Percentiles rank a stretch among this genome's conserved stretches.
Conservation (phyloP, 352 stramenopile genomes). For the Phytophthora podocarpi region DNA sequence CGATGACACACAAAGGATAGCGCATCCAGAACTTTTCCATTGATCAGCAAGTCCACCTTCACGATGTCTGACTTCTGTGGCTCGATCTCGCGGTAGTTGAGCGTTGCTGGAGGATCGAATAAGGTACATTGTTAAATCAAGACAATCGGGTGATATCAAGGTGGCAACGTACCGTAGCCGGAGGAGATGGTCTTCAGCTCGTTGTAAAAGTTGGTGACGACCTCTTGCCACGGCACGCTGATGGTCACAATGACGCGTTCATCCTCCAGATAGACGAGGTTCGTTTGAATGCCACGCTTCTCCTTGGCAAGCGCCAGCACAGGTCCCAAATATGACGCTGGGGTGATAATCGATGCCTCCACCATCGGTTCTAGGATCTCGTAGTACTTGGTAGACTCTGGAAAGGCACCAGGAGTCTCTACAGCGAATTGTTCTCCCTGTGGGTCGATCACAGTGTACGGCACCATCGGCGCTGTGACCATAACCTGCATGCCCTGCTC, state of each 20-base stretch:
- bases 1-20: conserved; percentile 97
- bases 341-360: conserved; percentile 96
- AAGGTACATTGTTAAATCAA: neutral
- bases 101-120: conserved; percentile 54
- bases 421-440: conserved; percentile 49
- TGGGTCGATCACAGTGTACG: conserved; percentile 92
- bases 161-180: conserved; percentile 87
- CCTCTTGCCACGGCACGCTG: conserved; percentile 97
- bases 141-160: neutral
- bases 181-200: conserved; percentile 96
- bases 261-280: conserved; percentile 96
- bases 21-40: conserved; percentile 95
- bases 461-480: conserved; percentile 98
- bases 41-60: conserved; percentile 96
- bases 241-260: conserved; percentile 94
- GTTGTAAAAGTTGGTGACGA: conserved; percentile 99
- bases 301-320: conserved; percentile 96
- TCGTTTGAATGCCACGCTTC: conserved; percentile 89
- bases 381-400: conserved; percentile 87
- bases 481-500: conserved; percentile 98
- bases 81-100: conserved; percentile 95
- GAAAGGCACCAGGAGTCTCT: conserved; percentile 80
- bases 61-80: conserved; percentile 92
- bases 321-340: conserved; percentile 93
- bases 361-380: conserved; percentile 96